Base-by-base conservation (phyloP, 352 stramenopile species). In the Thalassiosira mediterranea region DNA sequence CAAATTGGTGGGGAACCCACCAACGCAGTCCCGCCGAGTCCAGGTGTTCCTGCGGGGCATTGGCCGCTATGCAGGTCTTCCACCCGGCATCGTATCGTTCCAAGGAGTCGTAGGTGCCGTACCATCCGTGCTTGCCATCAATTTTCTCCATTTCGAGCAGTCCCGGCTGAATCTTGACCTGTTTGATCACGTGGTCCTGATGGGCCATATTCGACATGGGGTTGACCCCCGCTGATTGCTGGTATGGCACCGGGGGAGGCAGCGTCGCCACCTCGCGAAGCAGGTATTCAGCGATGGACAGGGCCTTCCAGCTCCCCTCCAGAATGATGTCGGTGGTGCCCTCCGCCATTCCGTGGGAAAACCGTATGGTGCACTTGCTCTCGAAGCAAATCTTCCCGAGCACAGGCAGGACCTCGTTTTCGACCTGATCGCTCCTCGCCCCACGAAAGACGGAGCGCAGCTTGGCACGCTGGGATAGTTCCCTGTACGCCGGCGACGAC, bases 1-100 rank as follows among this genome's bases (percentile, higher is more conserved):
- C 83, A 46, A 86, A 89, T 13, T 74, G 58, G 54, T 80, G 75
- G 32, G 83, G 83, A 44, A 93, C 80, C 87, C 84, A 93, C 87
- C 87, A 93, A 37, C 87, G 66, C 42, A 93, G 65, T 28, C 87
- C 87, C 67, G 70, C 67, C 15, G 76, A 29, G 57, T 82, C 70
- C 15, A 93, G 52, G 51, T 83, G 60, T 34, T 77, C 53, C 32
- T 83, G 75, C 17, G 79, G 69, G 17, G 87, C 77, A 73, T 85
- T 85, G 21, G 73, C 84, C 51, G 84, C 71, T 46, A 91, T 61
- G 62, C 83, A 91, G 34, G 72, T 83, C 62, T 91, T 93, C 44
- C 84, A 84, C 26, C 87, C 87, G 40, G 80, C 76, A 54, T 87
- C 87, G 37, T 82, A 76, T 31, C 48, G 63, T 34, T 77, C 82